phyloP scores from a whole-genome alignment of 2,329 filamentous ascomycete genomes.

The Beauveria pseudobassiana region DNA sequence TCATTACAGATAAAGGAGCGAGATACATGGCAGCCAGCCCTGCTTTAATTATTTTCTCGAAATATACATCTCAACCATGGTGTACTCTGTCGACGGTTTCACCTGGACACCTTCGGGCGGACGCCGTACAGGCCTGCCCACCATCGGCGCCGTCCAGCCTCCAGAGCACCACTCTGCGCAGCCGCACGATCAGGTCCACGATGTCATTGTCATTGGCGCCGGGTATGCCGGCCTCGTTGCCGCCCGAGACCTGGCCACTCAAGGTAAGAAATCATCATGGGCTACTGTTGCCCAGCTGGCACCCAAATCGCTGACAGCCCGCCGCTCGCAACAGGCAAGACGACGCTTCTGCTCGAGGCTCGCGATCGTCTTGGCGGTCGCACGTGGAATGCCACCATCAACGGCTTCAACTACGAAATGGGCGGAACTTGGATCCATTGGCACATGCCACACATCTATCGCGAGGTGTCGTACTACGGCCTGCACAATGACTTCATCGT shows the following conservation, averaged over 20 bases:
- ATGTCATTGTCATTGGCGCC: slow-evolving; percentile 17
- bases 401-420: slow-evolving; percentile 32
- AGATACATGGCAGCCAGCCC: too few species aligned
- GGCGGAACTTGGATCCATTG: slow-evolving; percentile 36
- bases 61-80: neutral
- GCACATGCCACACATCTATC: slow-evolving; percentile 30
- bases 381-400: slow-evolving; percentile 29
- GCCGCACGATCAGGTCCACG: neutral
- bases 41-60: too few species aligned
- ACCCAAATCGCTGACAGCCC: slow-evolving; percentile 3
- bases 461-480: slow-evolving; percentile 34
- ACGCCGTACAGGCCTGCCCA: neutral
- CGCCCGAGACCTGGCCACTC: slow-evolving; percentile 19
- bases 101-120: neutral
- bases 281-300: neutral
- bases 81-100: neutral
- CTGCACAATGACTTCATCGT: slow-evolving; percentile 23
- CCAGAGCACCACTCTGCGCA: neutral
- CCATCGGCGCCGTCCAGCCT: neutral
- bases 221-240: slow-evolving; percentile 27
- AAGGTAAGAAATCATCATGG: slow-evolving; percentile 14
- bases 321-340: slow-evolving; percentile 3
- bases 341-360: slow-evolving; percentile 30
- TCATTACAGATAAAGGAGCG: too few species aligned
- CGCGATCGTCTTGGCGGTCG: slow-evolving; percentile 35